Conservation (phyloP, 2,329 filamentous ascomycete species). For the Colletotrichum gloeosporioides region DNA sequence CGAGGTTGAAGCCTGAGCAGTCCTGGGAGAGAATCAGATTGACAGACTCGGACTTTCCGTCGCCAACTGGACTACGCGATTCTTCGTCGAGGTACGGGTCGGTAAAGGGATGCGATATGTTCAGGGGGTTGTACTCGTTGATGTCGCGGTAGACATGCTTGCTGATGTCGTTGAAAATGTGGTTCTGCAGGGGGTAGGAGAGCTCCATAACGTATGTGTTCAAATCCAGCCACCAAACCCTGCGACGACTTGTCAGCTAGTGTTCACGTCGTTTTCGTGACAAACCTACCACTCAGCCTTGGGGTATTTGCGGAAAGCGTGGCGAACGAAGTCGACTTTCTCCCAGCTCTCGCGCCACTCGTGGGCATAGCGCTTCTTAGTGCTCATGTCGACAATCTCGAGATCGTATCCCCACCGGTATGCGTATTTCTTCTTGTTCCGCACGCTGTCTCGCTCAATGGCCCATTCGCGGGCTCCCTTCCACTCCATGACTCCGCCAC, state of each 20-base stretch:
- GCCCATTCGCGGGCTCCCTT: slow-evolving; percentile 98
- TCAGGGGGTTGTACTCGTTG: slow-evolving; percentile 93
- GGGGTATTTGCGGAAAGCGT: slow-evolving; percentile 90
- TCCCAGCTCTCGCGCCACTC: slow-evolving; percentile 99
- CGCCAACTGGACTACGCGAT: slow-evolving; percentile 75
- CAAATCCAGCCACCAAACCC: slow-evolving; percentile 99
- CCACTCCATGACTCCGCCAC: slow-evolving; percentile 98
- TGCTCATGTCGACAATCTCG: slow-evolving; percentile 98
- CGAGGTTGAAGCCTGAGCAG: slow-evolving; percentile 94
- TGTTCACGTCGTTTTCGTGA: background rate
- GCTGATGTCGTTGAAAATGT: slow-evolving; percentile 84
- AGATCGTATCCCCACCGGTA: slow-evolving; percentile 91
- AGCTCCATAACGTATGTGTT: slow-evolving; percentile 99
- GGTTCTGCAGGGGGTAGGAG: slow-evolving; percentile 83
- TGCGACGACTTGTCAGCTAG: slow-evolving; percentile 38
- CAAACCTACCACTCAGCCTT: slow-evolving; percentile 89
- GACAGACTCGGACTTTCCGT: slow-evolving; percentile 79
- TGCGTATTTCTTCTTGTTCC: slow-evolving; percentile 92
- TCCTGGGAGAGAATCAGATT: slow-evolving; percentile 92
- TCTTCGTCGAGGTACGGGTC: slow-evolving; percentile 78
- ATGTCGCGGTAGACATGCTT: slow-evolving; percentile 89
- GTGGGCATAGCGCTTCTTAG: slow-evolving; percentile 97
- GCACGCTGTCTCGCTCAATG: slow-evolving; percentile 93
- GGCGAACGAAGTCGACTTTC: slow-evolving; percentile 93
- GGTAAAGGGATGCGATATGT: slow-evolving; percentile 84